phyloP scores from a whole-genome alignment of 495 filamentous ascomycete species.

The Penicillium cosmopolitanum region DNA sequence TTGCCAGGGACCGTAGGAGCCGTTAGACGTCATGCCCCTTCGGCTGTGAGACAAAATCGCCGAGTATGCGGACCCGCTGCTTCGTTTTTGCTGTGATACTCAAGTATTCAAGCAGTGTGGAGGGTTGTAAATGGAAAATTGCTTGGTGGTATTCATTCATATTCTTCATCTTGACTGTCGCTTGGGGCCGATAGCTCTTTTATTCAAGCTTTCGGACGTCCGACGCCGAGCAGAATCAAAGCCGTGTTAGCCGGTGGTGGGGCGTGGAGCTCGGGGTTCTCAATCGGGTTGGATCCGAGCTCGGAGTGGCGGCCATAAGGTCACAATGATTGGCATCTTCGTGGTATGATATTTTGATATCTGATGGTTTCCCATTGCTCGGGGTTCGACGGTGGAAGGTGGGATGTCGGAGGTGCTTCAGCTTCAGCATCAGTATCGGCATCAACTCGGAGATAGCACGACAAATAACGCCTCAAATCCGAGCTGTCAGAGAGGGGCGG shows the following conservation, averaged over 20 bases:
- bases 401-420: too few relatives aligned
- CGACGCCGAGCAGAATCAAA: slow-evolving; percentile 9
- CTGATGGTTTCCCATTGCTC: not conserved
- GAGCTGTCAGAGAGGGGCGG: not conserved
- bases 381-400: too few relatives aligned
- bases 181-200: slow-evolving; percentile 1
- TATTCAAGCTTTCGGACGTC: slow-evolving; percentile 25
- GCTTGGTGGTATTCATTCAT: not conserved
- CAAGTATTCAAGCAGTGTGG: too few relatives aligned
- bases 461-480: not conserved
- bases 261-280: not conserved
- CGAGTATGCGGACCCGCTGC: not conserved
- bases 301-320: too few relatives aligned
- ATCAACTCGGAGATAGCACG: not conserved
- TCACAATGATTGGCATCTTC: not conserved
- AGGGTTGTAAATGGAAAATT: not conserved
- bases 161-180: not conserved
- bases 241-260: slow-evolving; percentile 26
- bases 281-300: too few relatives aligned
- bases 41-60: not conserved
- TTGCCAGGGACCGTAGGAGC: not conserved
- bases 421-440: not conserved
- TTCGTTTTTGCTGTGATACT: too few relatives aligned
- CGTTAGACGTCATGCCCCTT: slow-evolving; percentile 1
- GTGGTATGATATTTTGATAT: not conserved